Conservation (phyloP, 106 monocot species). For the Acanthochlamys bracteata region DNA sequence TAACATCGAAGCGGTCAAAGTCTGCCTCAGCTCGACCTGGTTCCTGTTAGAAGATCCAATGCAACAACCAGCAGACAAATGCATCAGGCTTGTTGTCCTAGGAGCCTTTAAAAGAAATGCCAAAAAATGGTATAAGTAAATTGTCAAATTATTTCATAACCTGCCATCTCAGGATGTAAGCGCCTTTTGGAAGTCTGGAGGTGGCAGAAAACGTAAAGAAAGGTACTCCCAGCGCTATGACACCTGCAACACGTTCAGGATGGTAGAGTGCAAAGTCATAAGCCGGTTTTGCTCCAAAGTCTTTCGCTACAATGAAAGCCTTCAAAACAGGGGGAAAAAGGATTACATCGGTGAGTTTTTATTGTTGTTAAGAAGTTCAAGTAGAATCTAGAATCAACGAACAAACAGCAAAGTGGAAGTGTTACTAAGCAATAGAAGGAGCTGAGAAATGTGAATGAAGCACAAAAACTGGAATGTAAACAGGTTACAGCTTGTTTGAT, state of each 20-base stretch:
- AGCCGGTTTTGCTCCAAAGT: slow-evolving; percentile 28
- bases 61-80: too few relatives aligned
- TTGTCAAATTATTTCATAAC: slow-evolving; percentile 11
- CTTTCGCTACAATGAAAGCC: slow-evolving; percentile 36
- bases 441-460: too few relatives aligned
- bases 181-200: slow-evolving; percentile 7
- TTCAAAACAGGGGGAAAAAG: background rate
- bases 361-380: too few relatives aligned
- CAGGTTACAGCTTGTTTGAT: too few relatives aligned
- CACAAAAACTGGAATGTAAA: too few relatives aligned
- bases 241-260: slow-evolving; percentile 17
- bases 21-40: slow-evolving; percentile 30
- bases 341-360: too few relatives aligned
- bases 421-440: too few relatives aligned
- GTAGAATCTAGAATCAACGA: too few relatives aligned
- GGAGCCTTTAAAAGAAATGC: too few relatives aligned
- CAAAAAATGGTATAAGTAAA: too few relatives aligned
- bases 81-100: too few relatives aligned
- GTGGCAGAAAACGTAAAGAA: background rate
- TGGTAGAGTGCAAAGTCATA: slow-evolving; percentile 17
- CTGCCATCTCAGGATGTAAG: slow-evolving; percentile 30
- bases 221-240: slow-evolving; percentile 25
- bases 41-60: slow-evolving; percentile 5
- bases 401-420: too few relatives aligned
- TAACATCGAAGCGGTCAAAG: slow-evolving; percentile 29